phyloP scores from a whole-genome alignment of 2,329 filamentous ascomycete species.

The Triangularia setosa region DNA sequence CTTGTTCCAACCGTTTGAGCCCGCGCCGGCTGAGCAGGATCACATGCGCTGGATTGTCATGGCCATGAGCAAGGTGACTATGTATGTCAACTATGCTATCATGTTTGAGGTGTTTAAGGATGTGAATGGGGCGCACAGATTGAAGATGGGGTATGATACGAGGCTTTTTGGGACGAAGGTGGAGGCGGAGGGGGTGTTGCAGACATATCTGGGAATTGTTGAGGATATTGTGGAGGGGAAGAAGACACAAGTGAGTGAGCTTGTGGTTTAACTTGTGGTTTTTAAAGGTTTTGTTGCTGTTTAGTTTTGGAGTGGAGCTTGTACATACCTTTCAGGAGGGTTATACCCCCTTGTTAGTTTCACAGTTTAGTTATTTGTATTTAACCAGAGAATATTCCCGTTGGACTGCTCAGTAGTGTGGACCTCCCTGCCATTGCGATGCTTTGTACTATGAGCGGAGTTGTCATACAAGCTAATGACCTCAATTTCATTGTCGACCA shows the following conservation, averaged over 20 bases:
- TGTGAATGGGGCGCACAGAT: conserved; percentile 8
- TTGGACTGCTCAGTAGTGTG: conserved; percentile 33
- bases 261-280: too few species aligned
- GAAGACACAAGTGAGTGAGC: too few species aligned
- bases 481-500: conserved; percentile 42
- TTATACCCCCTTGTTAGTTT: conserved; percentile 43
- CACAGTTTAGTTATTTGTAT: conserved; percentile 41
- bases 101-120: conserved; percentile 21
- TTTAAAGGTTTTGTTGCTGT: too few species aligned
- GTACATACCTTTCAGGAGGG: conserved; percentile 35
- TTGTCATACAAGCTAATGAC: conserved; percentile 50
- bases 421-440: conserved; percentile 25
- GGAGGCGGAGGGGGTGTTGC: conserved; percentile 18
- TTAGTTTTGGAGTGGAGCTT: too few species aligned
- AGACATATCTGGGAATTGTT: conserved; percentile 10
- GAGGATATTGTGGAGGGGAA: too few species aligned
- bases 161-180: conserved; percentile 9
- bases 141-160: conserved; percentile 21
- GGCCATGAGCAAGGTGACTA: conserved; percentile 21
- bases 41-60: conserved; percentile 22
- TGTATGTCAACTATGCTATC: conserved; percentile 19
- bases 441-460: conserved; percentile 42
- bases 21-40: conserved; percentile 7
- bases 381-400: conserved; percentile 44
- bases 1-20: conserved; percentile 14